Evolutionary conservation across 2,329 filamentous ascomycete genomes (phyloP).

Genomic region (Ceratocystis albifundus): DNA sequence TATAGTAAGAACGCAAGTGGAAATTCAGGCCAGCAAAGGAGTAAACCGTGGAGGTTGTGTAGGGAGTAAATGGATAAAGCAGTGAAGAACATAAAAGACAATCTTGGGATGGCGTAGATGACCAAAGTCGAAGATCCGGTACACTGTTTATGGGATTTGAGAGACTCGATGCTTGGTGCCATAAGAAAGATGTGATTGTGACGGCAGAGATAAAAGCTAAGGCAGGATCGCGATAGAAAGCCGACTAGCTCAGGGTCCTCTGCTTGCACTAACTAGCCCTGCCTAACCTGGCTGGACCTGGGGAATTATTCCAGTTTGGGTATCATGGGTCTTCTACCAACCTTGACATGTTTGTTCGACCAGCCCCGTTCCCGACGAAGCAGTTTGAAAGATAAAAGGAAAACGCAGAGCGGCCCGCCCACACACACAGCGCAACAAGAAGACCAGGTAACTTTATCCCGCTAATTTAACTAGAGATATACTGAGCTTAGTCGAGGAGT

Average conservation of each 20-base stretch:
- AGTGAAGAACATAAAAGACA: too few relatives aligned
- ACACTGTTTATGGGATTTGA: too few relatives aligned
- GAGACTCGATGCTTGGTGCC: too few relatives aligned
- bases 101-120: too few relatives aligned
- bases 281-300: not conserved
- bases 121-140: too few relatives aligned
- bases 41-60: not conserved
- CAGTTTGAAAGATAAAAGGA: not conserved
- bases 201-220: too few relatives aligned
- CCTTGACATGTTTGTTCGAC: slow-evolving; percentile 3
- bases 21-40: slow-evolving; percentile 8
- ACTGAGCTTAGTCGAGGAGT: not conserved
- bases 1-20: slow-evolving; percentile 11
- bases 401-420: not conserved
- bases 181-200: too few relatives aligned
- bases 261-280: too few relatives aligned
- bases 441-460: not conserved
- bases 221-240: too few relatives aligned
- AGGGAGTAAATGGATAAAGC: not conserved
- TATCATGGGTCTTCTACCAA: slow-evolving; percentile 7
- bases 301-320: not conserved
- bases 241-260: too few relatives aligned
- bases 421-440: slow-evolving; percentile 5
- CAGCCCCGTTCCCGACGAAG: not conserved
- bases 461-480: not conserved